These are phyloP conservation scores for Coemansia sp. DNA, from an alignment of 192 early-diverging fungal genomes.

Conservation along the genomic window DNA sequence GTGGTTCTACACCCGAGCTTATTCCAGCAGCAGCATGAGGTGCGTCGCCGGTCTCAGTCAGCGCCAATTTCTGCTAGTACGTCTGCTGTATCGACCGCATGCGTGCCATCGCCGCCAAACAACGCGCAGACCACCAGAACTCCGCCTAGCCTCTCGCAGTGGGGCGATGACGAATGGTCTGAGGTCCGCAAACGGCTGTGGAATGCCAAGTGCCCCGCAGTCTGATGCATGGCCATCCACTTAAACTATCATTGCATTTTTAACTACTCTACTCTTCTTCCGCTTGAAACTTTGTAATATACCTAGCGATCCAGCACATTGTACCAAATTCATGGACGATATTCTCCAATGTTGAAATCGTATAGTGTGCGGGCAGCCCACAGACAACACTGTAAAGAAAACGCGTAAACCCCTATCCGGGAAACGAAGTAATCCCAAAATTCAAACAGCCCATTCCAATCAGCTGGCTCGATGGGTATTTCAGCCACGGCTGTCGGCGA, in stretches of 20 bases:
- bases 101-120: background rate
- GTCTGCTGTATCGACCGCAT: constrained; percentile 3
- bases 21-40: constrained; percentile 26
- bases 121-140: background rate
- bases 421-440: too few species aligned
- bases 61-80: constrained; percentile 2
- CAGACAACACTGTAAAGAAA: too few species aligned
- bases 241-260: background rate
- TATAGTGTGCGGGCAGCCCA: too few species aligned
- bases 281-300: constrained; percentile 12
- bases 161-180: constrained; percentile 46
- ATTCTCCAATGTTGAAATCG: too few species aligned
- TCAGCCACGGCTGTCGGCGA: background rate
- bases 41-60: constrained; percentile 7
- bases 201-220: constrained; percentile 35
- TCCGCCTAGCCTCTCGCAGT: constrained; percentile 6
- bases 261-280: background rate
- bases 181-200: constrained; percentile 48
- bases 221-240: background rate
- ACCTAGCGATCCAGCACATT: background rate
- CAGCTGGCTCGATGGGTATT: too few species aligned
- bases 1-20: constrained; percentile 51
- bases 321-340: too few species aligned
- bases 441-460: too few species aligned
- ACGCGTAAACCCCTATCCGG: too few species aligned